Percentiles rank a stretch among this genome's conserved stretches.
Evolutionary conservation across 257 asterid genomes (phyloP).

Genomic region (Capsicum baccatum): DNA sequence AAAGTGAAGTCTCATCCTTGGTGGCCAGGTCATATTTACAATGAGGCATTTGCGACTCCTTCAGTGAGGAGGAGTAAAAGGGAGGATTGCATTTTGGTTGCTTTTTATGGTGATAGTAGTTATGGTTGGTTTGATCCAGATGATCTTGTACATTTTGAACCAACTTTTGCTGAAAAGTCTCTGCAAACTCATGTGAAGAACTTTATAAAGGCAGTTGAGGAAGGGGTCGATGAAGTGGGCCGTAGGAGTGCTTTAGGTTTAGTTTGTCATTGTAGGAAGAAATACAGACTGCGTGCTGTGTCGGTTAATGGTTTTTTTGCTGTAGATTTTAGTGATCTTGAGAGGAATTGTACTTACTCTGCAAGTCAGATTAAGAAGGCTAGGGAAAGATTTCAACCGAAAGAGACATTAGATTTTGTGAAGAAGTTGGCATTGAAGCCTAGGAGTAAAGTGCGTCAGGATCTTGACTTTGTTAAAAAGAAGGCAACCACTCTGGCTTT

Average conservation of each 20-base stretch:
- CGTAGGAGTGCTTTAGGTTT: conserved; percentile 74
- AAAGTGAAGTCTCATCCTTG: conserved; percentile 98
- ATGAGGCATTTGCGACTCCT: conserved; percentile 71
- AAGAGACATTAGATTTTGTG: conserved; percentile 59
- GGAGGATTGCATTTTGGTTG: conserved; percentile 82
- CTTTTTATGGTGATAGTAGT: conserved; percentile 92
- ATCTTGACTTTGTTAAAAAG: conserved; percentile 60
- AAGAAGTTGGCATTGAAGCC: conserved; percentile 66
- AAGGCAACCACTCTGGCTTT: conserved; percentile 68
- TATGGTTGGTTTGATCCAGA: conserved; percentile 92
- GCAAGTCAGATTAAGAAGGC: conserved; percentile 71
- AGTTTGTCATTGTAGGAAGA: conserved; percentile 76
- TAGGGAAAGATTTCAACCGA: conserved; percentile 63
- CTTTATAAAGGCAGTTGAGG: conserved; percentile 78
- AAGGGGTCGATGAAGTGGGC: conserved; percentile 82
- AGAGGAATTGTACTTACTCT: conserved; percentile 60
- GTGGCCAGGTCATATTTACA: conserved; percentile 96
- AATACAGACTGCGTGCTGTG: conserved; percentile 62
- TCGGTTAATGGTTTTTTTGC: conserved; percentile 59
- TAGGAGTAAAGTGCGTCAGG: conserved; percentile 38
- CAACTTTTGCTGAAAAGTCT: conserved; percentile 75
- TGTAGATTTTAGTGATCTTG: conserved; percentile 72
- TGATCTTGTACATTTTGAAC: conserved; percentile 80
- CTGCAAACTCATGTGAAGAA: conserved; percentile 57
- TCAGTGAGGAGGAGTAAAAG: conserved; percentile 75